Conservation (phyloP, 1,139 yeast genomes). For the Nakaseomyces sp. region DNA sequence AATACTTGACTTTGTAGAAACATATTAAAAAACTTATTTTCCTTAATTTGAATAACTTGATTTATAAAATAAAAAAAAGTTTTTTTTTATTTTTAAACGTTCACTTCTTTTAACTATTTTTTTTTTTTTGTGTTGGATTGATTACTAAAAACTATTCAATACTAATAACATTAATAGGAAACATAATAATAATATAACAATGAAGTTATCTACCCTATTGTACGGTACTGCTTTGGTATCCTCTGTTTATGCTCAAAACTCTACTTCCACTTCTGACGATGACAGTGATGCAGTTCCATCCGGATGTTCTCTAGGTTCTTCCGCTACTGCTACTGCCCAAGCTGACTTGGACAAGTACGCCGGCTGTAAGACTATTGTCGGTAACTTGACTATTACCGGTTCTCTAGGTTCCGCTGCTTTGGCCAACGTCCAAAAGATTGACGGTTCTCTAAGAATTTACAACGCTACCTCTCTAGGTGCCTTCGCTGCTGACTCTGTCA, state of each 20-base stretch:
- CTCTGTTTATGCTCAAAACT: slow-evolving; percentile 24
- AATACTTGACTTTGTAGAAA: not conserved
- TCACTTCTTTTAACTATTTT: too few species aligned
- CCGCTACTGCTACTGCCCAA: slow-evolving; percentile 69
- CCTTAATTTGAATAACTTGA: not conserved
- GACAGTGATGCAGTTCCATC: slow-evolving; percentile 26
- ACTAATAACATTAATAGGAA: too few species aligned
- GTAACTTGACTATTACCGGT: slow-evolving; percentile 69
- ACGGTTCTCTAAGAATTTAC: slow-evolving; percentile 62
- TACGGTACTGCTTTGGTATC: slow-evolving; percentile 8
- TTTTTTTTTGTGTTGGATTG: not conserved
- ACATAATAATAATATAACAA: slow-evolving; percentile 1
- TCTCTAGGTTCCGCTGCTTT: slow-evolving; percentile 48
- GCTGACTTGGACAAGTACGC: slow-evolving; percentile 66
- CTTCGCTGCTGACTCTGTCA: slow-evolving; percentile 70
- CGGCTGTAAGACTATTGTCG: slow-evolving; percentile 72
- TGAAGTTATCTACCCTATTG: slow-evolving; percentile 2
- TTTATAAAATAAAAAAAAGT: too few species aligned
- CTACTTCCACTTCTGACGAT: slow-evolving; percentile 25
- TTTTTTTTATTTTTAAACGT: not conserved
- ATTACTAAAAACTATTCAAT: too few species aligned
- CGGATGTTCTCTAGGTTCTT: slow-evolving; percentile 38
- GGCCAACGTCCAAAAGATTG: slow-evolving; percentile 55
- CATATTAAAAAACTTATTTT: too few species aligned
- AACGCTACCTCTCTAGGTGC: slow-evolving; percentile 56